Conservation (phyloP, 208 protist genomes). For the Porcisia deanei region DNA sequence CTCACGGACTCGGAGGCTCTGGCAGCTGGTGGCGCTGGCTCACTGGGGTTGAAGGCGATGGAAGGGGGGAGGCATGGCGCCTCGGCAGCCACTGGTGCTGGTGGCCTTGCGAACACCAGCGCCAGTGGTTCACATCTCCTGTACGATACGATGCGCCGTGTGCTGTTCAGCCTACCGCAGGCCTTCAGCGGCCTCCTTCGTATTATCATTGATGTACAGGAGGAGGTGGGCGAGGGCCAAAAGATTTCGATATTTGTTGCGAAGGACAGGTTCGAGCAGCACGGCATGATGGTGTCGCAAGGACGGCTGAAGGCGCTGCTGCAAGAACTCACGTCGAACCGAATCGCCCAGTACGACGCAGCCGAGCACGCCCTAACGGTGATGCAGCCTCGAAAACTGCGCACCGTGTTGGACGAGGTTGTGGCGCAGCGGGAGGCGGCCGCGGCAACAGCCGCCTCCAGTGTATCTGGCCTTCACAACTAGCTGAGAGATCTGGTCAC, state of each 20-base stretch:
- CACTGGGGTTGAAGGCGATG: not conserved
- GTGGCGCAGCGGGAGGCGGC: slow-evolving; percentile 35
- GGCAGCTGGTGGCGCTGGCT: slow-evolving; percentile 17
- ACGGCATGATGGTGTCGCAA: slow-evolving; percentile 68
- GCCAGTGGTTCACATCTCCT: slow-evolving; percentile 36
- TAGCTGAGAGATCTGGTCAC: no score
- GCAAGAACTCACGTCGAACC: slow-evolving; percentile 83
- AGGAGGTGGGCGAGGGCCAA: slow-evolving; percentile 60
- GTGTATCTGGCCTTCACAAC: not conserved
- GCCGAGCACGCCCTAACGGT: slow-evolving; percentile 78
- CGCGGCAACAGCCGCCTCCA: not conserved
- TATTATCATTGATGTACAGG: slow-evolving; percentile 65
- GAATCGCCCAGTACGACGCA: slow-evolving; percentile 71
- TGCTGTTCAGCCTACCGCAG: slow-evolving; percentile 71
- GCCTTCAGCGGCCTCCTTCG: slow-evolving; percentile 67
- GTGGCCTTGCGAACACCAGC: not conserved
- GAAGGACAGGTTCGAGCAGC: slow-evolving; percentile 56
- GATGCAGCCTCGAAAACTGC: slow-evolving; percentile 57
- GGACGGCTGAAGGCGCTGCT: slow-evolving; percentile 68
- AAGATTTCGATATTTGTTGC: slow-evolving; percentile 62
- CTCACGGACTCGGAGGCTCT: slow-evolving; percentile 58
- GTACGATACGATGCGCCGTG: slow-evolving; percentile 80
- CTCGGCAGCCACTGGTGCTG: slow-evolving; percentile 1
- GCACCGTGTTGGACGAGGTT: slow-evolving; percentile 72
- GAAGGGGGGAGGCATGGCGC: not conserved